Base-by-base conservation (phyloP, 495 filamentous ascomycete species). In the Glutinoglossum americanum region DNA sequence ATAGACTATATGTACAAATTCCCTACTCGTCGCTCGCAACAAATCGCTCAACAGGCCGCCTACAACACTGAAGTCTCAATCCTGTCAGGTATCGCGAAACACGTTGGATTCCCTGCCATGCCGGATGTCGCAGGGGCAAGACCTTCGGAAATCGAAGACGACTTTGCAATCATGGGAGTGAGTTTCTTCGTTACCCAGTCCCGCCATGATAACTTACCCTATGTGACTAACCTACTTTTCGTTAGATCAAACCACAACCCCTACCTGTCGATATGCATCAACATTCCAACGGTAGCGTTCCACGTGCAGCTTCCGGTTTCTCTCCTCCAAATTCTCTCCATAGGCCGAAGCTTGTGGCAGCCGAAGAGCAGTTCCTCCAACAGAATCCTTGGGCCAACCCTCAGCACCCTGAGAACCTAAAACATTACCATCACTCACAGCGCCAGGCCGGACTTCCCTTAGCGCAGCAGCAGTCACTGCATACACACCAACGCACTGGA, bases 1-100 rank as follows among this genome's bases (percentile, higher is more conserved):
- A 30, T 39, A 56, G 57, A 60, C 9, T 60, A 23, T 51, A 57
- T 60, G 23, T 65, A 68, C 61, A 62, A 57, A 51, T 92, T 88
- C 66, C 83, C 81, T 21, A 76, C 77, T 37, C 79, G 79, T 45
- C 78, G 80, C 58, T 75, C 80, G 59, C 81, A 84, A 62, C 87
- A 84, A 65, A 79, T 87, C 57, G 74, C 73, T 58, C 81, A 87
- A 56, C 92, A 92, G 63, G 76, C 84, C 44, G 82, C 85, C 48
- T 95, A 95, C 68, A 96, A 95, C 67, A 82, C 82, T 62, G 92
- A 98, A 66, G 88, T 98, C 4, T 89, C 87, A 6, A 76, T 95
- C 15, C 76, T 98, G 57, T 82, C 88, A 8, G 90, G 92, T 21
- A 76, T 97, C 57, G 87, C 89, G 7, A 95, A 94, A 67, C 86